A percentile compares a stretch with the other conserved stretches of the same genome.
phyloP scores from a whole-genome alignment of 768 basidiomycete genomes.

The Phlegmacium glaucopus region DNA sequence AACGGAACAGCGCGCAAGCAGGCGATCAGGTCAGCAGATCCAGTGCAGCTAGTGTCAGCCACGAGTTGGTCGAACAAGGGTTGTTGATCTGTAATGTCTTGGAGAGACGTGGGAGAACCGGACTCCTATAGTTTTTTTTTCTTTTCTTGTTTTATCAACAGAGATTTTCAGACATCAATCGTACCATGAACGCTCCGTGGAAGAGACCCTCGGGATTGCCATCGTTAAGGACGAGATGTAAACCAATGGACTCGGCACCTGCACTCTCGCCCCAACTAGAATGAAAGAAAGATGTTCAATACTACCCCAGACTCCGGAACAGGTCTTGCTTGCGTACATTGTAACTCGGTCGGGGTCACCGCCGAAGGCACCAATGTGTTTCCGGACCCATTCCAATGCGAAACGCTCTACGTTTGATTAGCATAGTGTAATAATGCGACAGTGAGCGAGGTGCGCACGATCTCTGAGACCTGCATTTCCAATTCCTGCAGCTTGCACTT shows the following conservation, averaged over 20 bases:
- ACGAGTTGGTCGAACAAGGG: conserved; percentile 43
- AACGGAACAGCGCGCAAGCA: conserved; percentile 39
- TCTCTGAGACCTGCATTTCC: conserved; percentile 53
- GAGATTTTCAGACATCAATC: neutral
- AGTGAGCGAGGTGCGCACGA: conserved; percentile 30
- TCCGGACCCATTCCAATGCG: conserved; percentile 51
- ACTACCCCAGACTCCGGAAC: neutral
- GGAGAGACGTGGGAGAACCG: conserved; percentile 42
- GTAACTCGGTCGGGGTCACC: conserved; percentile 39
- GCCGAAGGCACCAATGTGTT: conserved; percentile 48
- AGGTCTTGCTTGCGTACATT: neutral
- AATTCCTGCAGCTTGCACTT: conserved; percentile 35
- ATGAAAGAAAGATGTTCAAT: neutral
- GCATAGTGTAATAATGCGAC: neutral
- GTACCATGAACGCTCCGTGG: neutral
- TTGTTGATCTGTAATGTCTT: conserved; percentile 41
- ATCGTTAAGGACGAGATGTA: neutral
- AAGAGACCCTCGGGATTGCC: neutral
- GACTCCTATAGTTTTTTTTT: conserved; percentile 22
- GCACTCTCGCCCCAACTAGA: conserved; percentile 2
- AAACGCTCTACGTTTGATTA: conserved; percentile 31
- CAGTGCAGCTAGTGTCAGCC: conserved; percentile 23
- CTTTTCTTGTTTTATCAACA: no score
- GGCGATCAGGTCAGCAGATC: conserved; percentile 34
- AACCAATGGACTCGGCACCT: neutral